Percentiles rank a stretch among this genome's conserved stretches.
Conservation (phyloP, 2,329 filamentous ascomycete species). For the Penicillium sp. region DNA sequence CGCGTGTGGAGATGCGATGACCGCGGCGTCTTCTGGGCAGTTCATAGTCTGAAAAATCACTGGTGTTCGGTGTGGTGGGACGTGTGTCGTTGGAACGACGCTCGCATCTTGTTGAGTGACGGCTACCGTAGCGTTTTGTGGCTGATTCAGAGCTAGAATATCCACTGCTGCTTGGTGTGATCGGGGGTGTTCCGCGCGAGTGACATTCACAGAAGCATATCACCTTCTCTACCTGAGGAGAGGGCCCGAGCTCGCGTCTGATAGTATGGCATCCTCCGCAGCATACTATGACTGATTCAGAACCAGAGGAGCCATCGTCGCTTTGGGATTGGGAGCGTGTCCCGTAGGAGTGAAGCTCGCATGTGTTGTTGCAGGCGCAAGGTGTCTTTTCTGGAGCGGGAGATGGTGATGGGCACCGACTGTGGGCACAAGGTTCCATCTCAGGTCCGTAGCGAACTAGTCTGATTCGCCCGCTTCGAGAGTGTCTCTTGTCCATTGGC, state of each 20-base stretch:
- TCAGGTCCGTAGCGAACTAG: constrained; percentile 2
- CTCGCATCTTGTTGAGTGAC: neutral
- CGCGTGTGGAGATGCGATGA: neutral
- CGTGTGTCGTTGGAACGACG: neutral
- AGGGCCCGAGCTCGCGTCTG: neutral
- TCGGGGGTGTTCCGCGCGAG: neutral
- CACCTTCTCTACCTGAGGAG: neutral
- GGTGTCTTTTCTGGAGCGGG: constrained; percentile 2
- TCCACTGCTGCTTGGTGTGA: neutral
- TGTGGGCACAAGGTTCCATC: neutral
- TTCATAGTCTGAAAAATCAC: constrained; percentile 1
- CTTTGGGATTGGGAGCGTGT: neutral
- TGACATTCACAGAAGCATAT: neutral
- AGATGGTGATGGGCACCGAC: constrained; percentile 9
- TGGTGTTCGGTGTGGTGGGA: neutral
- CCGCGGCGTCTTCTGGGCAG: neutral
- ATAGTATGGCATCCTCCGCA: neutral
- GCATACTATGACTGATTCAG: neutral
- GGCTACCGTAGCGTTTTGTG: neutral
- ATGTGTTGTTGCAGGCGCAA: neutral
- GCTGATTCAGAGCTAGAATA: neutral
- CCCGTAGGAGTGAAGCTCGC: constrained; percentile 3
- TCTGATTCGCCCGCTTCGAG: neutral
- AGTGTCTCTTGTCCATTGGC: constrained; percentile 3
- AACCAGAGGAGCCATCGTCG: neutral